These are phyloP conservation scores for Geosmithia putterillii DNA, from an alignment of 2,329 filamentous ascomycete species.

Conservation along the genomic window DNA sequence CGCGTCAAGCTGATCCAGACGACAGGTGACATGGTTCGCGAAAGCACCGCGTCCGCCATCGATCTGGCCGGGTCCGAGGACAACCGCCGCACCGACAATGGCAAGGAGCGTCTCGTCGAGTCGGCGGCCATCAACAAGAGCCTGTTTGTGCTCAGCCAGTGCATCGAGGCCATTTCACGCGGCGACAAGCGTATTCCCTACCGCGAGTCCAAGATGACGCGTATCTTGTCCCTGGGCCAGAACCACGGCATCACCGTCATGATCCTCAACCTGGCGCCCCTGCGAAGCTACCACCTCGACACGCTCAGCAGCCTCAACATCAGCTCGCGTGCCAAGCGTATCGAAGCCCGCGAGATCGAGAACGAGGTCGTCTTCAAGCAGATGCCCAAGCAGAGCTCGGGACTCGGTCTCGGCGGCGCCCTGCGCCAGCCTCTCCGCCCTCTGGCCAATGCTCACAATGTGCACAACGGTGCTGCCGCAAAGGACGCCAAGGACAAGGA, in stretches of 20 bases:
- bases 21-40: constrained; percentile 51
- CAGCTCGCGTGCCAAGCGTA: constrained; percentile 89
- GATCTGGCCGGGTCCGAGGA: constrained; percentile 93
- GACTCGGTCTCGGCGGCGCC: constrained; percentile 18
- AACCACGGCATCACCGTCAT: constrained; percentile 94
- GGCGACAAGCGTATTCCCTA: constrained; percentile 75
- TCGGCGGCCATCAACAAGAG: constrained; percentile 97
- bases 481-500: constrained; percentile 28
- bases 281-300: constrained; percentile 88
- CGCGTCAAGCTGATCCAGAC: constrained; percentile 79
- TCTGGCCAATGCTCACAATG: constrained; percentile 63
- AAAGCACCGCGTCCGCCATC: constrained; percentile 86
- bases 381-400: constrained; percentile 41
- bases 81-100: constrained; percentile 87
- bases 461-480: constrained; percentile 46
- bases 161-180: constrained; percentile 82
- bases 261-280: constrained; percentile 86
- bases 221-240: constrained; percentile 82
- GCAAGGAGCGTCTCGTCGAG: constrained; percentile 83
- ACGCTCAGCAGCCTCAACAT: constrained; percentile 91
- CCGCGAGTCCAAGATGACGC: constrained; percentile 92
- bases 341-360: constrained; percentile 89
- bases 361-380: constrained; percentile 87
- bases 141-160: constrained; percentile 86
- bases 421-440: constrained; percentile 69